phyloP scores from a whole-genome alignment of 257 asterid species.

The Nicotiana benthamiana region DNA sequence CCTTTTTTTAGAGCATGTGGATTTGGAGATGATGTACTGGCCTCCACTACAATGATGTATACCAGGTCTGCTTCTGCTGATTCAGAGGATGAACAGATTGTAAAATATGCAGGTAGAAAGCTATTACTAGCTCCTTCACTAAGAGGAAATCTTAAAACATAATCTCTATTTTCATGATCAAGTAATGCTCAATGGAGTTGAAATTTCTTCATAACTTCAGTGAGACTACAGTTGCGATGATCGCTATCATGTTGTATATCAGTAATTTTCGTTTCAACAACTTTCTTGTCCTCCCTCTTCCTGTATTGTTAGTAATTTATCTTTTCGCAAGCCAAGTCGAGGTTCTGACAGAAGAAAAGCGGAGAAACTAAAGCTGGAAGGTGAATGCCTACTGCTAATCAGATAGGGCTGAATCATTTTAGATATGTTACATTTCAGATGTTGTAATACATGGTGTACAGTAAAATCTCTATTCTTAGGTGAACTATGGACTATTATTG shows the following conservation, averaged over 20 bases:
- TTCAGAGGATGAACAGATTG: conserved; percentile 25
- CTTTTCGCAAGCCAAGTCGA: not conserved
- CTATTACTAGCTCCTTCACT: conserved; percentile 44
- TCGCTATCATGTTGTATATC: not conserved
- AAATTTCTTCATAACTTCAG: not conserved
- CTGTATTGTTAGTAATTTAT: not conserved
- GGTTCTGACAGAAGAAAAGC: not conserved
- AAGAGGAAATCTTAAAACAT: conserved; percentile 15
- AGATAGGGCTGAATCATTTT: not conserved
- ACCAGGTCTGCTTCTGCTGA: conserved; percentile 23
- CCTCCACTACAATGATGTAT: conserved; percentile 85
- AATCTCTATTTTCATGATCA: not conserved
- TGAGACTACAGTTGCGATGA: not conserved
- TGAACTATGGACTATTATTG: not conserved
- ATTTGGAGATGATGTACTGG: conserved; percentile 61
- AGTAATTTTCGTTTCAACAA: not conserved
- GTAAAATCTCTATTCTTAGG: not conserved
- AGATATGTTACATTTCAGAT: not conserved
- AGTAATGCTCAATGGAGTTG: not conserved
- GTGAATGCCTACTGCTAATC: not conserved
- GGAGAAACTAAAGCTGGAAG: not conserved
- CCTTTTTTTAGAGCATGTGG: conserved; percentile 62
- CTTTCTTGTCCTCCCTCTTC: not conserved
- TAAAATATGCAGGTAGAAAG: conserved; percentile 54
- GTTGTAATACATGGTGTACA: not conserved